Percentiles rank a stretch among this genome's conserved stretches.
phyloP scores from a whole-genome alignment of 805 yeast genomes.

The Lachancea waltii region DNA sequence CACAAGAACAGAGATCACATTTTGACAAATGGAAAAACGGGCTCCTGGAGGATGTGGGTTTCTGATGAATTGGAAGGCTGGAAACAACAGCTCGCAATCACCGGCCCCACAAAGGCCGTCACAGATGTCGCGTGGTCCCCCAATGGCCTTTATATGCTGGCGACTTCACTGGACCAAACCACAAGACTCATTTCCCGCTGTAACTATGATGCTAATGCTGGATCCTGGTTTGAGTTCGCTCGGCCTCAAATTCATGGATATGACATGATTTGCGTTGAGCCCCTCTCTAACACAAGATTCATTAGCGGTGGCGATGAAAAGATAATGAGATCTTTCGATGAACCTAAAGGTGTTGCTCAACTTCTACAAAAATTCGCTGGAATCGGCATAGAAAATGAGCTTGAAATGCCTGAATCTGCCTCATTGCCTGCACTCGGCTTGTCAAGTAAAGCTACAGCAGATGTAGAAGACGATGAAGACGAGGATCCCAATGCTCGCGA shows the following conservation, averaged over 20 bases:
- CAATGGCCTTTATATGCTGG: conserved; percentile 57
- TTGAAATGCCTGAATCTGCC: conserved; percentile 68
- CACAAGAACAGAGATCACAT: conserved; percentile 42
- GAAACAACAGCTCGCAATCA: conserved; percentile 49
- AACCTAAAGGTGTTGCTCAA: conserved; percentile 71
- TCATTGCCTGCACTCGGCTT: conserved; percentile 88
- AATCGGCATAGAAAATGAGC: conserved; percentile 29
- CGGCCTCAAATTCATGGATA: conserved; percentile 98
- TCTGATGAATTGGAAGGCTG: conserved; percentile 33
- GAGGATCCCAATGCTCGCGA: conserved; percentile 30
- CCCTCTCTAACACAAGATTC: conserved; percentile 54
- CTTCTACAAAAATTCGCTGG: conserved; percentile 52
- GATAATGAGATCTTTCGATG: conserved; percentile 78
- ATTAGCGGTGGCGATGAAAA: conserved; percentile 97
- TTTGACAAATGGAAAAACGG: conserved; percentile 84
- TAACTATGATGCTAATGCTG: conserved; percentile 27
- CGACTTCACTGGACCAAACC: conserved; percentile 90
- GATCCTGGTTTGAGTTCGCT: conserved; percentile 84
- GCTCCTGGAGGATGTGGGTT: conserved; percentile 80
- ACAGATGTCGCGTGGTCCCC: conserved; percentile 77
- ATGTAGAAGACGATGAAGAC: conserved; percentile 40
- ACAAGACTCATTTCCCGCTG: conserved; percentile 75
- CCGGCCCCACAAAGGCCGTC: conserved; percentile 70
- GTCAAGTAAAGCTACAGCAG: conserved; percentile 77
- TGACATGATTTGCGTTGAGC: conserved; percentile 79